Percentiles rank a stretch among this genome's conserved stretches.
These are phyloP conservation scores for Penicillium macrosclerotiorum DNA, from an alignment of 495 filamentous ascomycete species.

Conservation along the genomic window DNA sequence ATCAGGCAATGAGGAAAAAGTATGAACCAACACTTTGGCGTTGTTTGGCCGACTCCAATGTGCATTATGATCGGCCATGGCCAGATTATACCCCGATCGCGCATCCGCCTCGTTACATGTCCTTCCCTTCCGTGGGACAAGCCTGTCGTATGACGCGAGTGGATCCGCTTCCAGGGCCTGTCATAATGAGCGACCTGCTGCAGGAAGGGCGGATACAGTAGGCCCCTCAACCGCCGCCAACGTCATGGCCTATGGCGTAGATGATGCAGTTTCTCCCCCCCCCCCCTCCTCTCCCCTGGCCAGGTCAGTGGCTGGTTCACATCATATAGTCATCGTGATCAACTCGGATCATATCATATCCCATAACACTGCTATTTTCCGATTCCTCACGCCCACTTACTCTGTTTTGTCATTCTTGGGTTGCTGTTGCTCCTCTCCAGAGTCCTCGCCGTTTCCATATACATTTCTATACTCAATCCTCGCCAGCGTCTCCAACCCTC, in stretches of 20 bases:
- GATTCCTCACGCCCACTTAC: too few species aligned
- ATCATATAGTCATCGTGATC: too few species aligned
- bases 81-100: too few species aligned
- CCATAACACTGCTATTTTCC: conserved; percentile 13
- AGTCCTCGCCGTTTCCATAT: neutral
- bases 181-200: neutral
- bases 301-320: neutral
- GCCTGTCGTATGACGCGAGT: conserved; percentile 13
- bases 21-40: too few species aligned
- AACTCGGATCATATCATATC: conserved; percentile 5
- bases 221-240: conserved; percentile 20
- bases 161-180: neutral
- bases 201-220: conserved; percentile 3
- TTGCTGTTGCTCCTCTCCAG: too few species aligned
- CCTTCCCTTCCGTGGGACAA: neutral
- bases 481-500: neutral
- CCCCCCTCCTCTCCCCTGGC: neutral
- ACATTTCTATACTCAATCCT: too few species aligned
- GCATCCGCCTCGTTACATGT: too few species aligned
- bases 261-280: neutral
- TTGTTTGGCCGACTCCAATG: too few species aligned
- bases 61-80: too few species aligned
- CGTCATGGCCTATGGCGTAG: conserved; percentile 23
- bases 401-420: too few species aligned
- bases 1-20: too few species aligned